Conservation (phyloP, 108 stramenopile species). For the Epipyxis sp. region DNA sequence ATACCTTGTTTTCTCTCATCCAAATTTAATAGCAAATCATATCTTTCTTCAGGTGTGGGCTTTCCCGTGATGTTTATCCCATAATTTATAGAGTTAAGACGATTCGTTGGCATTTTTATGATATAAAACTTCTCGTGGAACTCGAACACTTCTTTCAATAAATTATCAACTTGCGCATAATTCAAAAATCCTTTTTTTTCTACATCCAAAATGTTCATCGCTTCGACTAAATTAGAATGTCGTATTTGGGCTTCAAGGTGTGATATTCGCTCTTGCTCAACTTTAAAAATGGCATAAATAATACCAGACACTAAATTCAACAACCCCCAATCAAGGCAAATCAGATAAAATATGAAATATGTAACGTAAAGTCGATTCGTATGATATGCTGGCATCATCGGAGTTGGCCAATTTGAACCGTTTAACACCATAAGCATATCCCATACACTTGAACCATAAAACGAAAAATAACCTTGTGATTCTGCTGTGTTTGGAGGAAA, state of each 20-base stretch:
- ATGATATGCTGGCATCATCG: conserved; percentile 4
- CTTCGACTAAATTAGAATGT: not conserved
- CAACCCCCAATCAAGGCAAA: conserved; percentile 6
- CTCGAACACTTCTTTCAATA: not conserved
- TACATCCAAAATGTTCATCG: not conserved
- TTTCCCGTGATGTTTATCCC: not conserved
- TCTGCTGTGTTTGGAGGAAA: not conserved
- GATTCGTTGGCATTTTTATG: too few relatives aligned
- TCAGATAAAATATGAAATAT: not conserved
- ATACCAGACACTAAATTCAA: conserved; percentile 18
- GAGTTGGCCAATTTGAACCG: conserved; percentile 5
- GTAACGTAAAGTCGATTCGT: not conserved
- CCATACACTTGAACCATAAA: conserved; percentile 1
- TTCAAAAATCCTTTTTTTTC: not conserved
- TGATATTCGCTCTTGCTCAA: not conserved
- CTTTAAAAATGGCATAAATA: not conserved
- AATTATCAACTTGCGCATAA: not conserved
- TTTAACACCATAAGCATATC: conserved; percentile 26
- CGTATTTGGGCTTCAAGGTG: not conserved
- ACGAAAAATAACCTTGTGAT: not conserved
- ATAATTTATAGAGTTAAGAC: too few relatives aligned
- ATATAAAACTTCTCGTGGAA: too few relatives aligned
- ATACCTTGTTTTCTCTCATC: not conserved
- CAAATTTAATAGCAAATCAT: not conserved
- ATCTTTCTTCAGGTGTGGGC: not conserved